A percentile compares a stretch with the other conserved stretches of the same genome.
These are phyloP conservation scores for Alliaria petiolata DNA, from an alignment of 345 rosid genomes.

Conservation along the genomic window DNA sequence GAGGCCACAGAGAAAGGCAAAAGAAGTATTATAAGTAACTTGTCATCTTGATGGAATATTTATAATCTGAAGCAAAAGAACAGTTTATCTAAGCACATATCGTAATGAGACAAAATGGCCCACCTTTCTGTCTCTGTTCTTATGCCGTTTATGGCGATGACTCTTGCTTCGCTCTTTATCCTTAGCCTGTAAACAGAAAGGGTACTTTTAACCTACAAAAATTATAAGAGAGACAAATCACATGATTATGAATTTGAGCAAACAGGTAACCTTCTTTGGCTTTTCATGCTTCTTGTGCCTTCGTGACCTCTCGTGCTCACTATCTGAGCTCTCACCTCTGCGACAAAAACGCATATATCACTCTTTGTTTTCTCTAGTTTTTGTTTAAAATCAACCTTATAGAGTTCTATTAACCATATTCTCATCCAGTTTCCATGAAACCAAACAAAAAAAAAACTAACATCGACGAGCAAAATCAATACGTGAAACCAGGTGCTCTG, in stretches of 20 bases:
- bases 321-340: slow-evolving; percentile 49
- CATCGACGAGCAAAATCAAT: neutral
- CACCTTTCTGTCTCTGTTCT: slow-evolving; percentile 82
- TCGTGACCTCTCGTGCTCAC: slow-evolving; percentile 62
- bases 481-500: neutral
- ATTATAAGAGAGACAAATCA: neutral
- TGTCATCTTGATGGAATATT: slow-evolving; percentile 12
- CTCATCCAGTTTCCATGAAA: neutral
- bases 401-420: neutral
- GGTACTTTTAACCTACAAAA: neutral
- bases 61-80: neutral
- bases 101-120: slow-evolving; percentile 23
- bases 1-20: slow-evolving; percentile 85
- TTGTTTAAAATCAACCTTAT: neutral
- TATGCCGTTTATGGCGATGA: slow-evolving; percentile 65
- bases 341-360: neutral
- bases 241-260: neutral
- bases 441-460: neutral
- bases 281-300: slow-evolving; percentile 71
- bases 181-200: slow-evolving; percentile 42
- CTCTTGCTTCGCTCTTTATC: slow-evolving; percentile 73
- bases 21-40: slow-evolving; percentile 63
- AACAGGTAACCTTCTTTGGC: slow-evolving; percentile 63
- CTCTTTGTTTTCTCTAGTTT: neutral
- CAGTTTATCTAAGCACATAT: neutral